A percentile compares a stretch with the other conserved stretches of the same genome.
Evolutionary conservation across 2,329 filamentous ascomycete genomes (phyloP).

Genomic region (Epichloe amarillans): DNA sequence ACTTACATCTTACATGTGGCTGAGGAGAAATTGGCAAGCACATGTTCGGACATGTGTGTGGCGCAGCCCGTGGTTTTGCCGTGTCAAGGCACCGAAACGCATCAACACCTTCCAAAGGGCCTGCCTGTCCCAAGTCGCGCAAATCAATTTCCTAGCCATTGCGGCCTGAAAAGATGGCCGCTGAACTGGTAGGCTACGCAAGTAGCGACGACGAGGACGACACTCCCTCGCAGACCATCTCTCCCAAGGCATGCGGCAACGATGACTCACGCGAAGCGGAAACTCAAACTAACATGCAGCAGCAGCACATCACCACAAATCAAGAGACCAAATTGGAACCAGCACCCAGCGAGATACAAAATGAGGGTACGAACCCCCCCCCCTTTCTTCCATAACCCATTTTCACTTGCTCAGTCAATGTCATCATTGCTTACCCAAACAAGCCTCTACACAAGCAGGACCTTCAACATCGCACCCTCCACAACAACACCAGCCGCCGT

Average conservation of each 20-base stretch:
- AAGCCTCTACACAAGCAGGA: neutral
- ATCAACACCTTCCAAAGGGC: neutral
- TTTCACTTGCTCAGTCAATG: too few relatives aligned
- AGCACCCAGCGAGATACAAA: neutral
- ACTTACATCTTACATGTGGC: neutral
- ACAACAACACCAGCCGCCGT: neutral
- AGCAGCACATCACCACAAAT: neutral
- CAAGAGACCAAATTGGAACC: neutral
- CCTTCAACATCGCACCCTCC: neutral
- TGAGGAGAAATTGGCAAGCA: neutral
- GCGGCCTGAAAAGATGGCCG: conserved; percentile 20
- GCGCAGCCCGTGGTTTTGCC: conserved; percentile 1
- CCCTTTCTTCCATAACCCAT: neutral
- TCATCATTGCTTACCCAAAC: too few relatives aligned
- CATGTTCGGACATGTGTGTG: neutral
- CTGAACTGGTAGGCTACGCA: conserved; percentile 34
- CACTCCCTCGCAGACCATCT: neutral
- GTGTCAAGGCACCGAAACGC: neutral
- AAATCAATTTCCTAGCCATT: neutral
- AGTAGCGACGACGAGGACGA: conserved; percentile 39
- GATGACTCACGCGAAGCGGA: neutral
- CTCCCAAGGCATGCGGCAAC: neutral
- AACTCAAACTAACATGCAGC: neutral
- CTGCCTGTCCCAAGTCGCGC: neutral
- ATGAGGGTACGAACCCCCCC: neutral